Base-by-base conservation (phyloP, 2,329 filamentous ascomycete genomes). In the Diaporthe capsici region DNA sequence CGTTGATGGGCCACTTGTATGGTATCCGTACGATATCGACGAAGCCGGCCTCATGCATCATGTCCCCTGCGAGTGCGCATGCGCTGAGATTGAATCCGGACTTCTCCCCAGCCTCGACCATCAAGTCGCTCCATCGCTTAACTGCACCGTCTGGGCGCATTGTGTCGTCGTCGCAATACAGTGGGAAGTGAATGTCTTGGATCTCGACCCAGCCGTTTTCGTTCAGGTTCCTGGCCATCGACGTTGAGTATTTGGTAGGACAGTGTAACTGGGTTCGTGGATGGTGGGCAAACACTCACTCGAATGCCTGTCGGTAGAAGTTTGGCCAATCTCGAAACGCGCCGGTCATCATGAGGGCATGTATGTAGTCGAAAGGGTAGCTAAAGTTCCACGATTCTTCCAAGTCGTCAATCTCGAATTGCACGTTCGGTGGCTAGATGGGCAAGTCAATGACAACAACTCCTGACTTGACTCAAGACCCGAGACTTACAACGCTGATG, bases 101-200 rank as follows among this genome's bases (percentile, higher is more conserved):
- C 57, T 75, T 79, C 9, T 73, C 75, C 12, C 80, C 80, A 6
- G 82, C 82, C 55, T 83, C 80, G 73, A 81, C 77, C 80, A 83
- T 81, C 47, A 81, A 73, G 44, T 81, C 78, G 51, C 67, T 80
- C 82, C 82, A 84, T 25, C 71, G 77, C 57, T 77, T 75, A 12
- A 83, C 75, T 3, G 78, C 75, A 47, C 79, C 77, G 71, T 80
- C 76, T 4, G 73, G 39, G 1, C 78, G 78, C 34, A 84, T 77
- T 4, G 81, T 80, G 31, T 73, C 77, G 65, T 84, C 83, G 49
- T 82, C 81, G 51, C 80, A 83, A 37, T 74, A 75, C 22, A 83
- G 76, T 0, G 82, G 82, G 60, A 82, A 82, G 61, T 82, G 79
- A 57, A 83, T 81, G 72, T 81, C 81, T 58, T 81, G 80, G 7